Evolutionary conservation across 192 early-diverging fungal species (phyloP), one percentile per base, ranked within the genome.

Genomic region (Rhizophagus prolifer): DNA sequence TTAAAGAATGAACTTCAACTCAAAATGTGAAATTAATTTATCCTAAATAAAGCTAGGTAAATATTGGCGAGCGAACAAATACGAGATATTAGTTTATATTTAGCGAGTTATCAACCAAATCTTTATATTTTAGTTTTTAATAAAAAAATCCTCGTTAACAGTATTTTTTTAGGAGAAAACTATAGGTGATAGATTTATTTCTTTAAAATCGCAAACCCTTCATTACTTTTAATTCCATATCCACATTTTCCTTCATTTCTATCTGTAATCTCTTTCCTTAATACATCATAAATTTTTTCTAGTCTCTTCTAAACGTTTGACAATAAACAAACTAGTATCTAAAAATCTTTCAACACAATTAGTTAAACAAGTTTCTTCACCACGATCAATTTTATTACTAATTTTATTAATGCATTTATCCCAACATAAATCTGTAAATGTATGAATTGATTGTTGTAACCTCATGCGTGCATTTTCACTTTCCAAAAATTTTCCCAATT

Each of bases 371-470:
- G 81, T 81, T 70, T 88, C 87, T 80, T 88, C 87, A 38, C 79
- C 79, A 47, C 84, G 81, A 75, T 86, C 85, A 67, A 88, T 80
- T 75, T 79, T 83, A 82, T 88, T 81, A 73, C 87, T 73, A 70
- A 84, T 81, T 72, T 84, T 85, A 31, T 77, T 85, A 62, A 93
- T 85, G 81, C 92, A 93, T 73, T 86, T 88, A 64, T 93, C 90
- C 85, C 90, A 93, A 82, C 90, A 91, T 34, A 90, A 84, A 72
- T 86, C 86, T 26, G 89, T 91, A 74, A 90, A 89, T 34, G 81
- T 84, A 78, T 90, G 88, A 28, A 90, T 86, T 23, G 83, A 84
- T 73, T 80, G 81, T 75, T 91, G 87, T 67, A 91, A 81, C 65
- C 88, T 84, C 30, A 82, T 83, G 76, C 89, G 90, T 70, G 83